A percentile compares a stretch with the other conserved stretches of the same genome.
Evolutionary conservation across 208 protist genomes (phyloP).

Genomic region (Novymonas esmeraldas): DNA sequence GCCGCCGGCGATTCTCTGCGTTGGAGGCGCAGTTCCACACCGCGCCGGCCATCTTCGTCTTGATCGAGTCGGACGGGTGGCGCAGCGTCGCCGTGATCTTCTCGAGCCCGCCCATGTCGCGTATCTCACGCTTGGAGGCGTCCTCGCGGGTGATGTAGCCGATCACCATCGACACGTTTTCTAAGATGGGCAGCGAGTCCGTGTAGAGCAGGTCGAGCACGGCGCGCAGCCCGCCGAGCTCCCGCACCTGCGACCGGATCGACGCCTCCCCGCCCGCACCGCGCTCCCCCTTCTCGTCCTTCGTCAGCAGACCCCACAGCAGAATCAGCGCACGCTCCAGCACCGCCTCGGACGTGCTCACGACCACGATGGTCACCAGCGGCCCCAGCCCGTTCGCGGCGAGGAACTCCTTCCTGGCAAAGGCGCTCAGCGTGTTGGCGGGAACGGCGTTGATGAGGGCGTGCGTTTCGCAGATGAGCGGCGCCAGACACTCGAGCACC

Average conservation of each 20-base stretch:
- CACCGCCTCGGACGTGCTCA: slow-evolving; percentile 84
- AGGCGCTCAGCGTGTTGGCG: slow-evolving; percentile 24
- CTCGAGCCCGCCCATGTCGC: slow-evolving; percentile 87
- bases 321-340: slow-evolving; percentile 90
- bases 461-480: slow-evolving; percentile 64
- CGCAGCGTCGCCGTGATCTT: slow-evolving; percentile 90
- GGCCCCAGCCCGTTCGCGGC: slow-evolving; percentile 67
- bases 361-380: slow-evolving; percentile 88
- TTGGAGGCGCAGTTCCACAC: slow-evolving; percentile 95
- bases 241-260: slow-evolving; percentile 69
- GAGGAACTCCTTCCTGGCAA: slow-evolving; percentile 71
- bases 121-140: slow-evolving; percentile 85
- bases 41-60: slow-evolving; percentile 92
- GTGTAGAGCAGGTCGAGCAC: slow-evolving; percentile 91
- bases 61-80: slow-evolving; percentile 90
- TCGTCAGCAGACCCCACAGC: slow-evolving; percentile 86
- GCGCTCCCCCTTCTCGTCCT: slow-evolving; percentile 59
- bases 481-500: slow-evolving; percentile 74
- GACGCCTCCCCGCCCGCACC: slow-evolving; percentile 40
- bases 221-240: slow-evolving; percentile 81
- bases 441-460: slow-evolving; percentile 26
- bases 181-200: slow-evolving; percentile 88
- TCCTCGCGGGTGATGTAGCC: slow-evolving; percentile 95
- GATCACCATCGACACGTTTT: slow-evolving; percentile 93
- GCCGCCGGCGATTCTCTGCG: slow-evolving; percentile 83